Conservation (phyloP, 2,329 filamentous ascomycete genomes). For the Talaromyces sp. region DNA sequence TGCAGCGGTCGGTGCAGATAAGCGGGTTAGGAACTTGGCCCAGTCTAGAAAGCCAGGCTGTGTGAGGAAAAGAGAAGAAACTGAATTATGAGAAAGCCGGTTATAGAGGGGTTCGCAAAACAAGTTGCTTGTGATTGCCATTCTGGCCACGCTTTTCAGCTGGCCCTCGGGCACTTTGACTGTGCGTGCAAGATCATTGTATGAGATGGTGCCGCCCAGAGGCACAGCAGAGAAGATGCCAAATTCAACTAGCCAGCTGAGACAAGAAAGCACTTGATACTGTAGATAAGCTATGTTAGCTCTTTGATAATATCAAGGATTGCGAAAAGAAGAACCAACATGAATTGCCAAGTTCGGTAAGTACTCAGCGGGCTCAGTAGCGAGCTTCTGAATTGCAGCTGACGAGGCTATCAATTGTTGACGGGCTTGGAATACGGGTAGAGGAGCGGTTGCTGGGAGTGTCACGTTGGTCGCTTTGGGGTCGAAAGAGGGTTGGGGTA, state of each 20-base stretch:
- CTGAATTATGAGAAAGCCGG: constrained; percentile 51
- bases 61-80: constrained; percentile 43
- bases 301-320: not conserved
- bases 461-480: not conserved
- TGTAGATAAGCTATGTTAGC: not conserved
- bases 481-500: not conserved
- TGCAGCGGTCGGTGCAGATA: constrained; percentile 14
- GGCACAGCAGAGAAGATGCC: not conserved
- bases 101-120: constrained; percentile 50
- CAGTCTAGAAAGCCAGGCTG: constrained; percentile 37
- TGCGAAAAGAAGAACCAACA: not conserved
- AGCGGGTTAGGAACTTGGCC: constrained; percentile 46
- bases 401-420: not conserved
- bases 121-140: constrained; percentile 54
- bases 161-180: constrained; percentile 19
- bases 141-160: constrained; percentile 40
- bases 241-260: not conserved
- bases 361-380: not conserved
- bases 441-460: not conserved
- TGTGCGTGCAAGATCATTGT: not conserved
- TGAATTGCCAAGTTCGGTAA: not conserved
- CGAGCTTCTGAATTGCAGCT: not conserved
- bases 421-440: not conserved
- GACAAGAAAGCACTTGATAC: not conserved
- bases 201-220: not conserved